These are phyloP conservation scores for Phlegmacium glaucopus DNA, from an alignment of 768 basidiomycete genomes.

Conservation along the genomic window DNA sequence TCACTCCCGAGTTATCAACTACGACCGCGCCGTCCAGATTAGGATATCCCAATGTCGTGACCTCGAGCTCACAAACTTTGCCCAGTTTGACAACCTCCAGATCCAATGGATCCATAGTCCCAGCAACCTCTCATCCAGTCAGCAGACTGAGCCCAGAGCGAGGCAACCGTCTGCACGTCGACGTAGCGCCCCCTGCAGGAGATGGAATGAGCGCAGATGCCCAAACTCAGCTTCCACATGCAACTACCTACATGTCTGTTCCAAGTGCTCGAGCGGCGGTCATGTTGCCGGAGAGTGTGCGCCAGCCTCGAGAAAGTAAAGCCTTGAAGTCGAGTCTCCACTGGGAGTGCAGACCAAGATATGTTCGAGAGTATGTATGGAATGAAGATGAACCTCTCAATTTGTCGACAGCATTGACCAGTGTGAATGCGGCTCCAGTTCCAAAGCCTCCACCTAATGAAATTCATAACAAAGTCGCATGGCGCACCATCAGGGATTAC, in stretches of 20 bases:
- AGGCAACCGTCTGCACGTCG: neutral
- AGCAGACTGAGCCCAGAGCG: no score
- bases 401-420: no score
- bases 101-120: conserved; percentile 10
- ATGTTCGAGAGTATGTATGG: no score
- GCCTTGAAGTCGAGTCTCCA: no score
- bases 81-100: conserved; percentile 12
- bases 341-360: no score
- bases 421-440: no score
- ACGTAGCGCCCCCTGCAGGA: conserved; percentile 8
- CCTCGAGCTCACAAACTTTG: conserved; percentile 11
- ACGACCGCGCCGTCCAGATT: conserved; percentile 18
- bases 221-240: conserved; percentile 10
- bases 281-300: conserved; percentile 4
- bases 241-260: conserved; percentile 15
- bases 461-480: no score
- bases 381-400: no score
- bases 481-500: no score
- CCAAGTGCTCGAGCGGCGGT: conserved; percentile 6
- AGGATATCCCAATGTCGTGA: conserved; percentile 3
- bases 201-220: conserved; percentile 13
- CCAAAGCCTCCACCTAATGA: no score
- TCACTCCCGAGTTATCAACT: conserved; percentile 22
- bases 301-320: no score
- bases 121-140: neutral